phyloP scores from a whole-genome alignment of 2,329 filamentous ascomycete species.

The Nectriaceae sp. region DNA sequence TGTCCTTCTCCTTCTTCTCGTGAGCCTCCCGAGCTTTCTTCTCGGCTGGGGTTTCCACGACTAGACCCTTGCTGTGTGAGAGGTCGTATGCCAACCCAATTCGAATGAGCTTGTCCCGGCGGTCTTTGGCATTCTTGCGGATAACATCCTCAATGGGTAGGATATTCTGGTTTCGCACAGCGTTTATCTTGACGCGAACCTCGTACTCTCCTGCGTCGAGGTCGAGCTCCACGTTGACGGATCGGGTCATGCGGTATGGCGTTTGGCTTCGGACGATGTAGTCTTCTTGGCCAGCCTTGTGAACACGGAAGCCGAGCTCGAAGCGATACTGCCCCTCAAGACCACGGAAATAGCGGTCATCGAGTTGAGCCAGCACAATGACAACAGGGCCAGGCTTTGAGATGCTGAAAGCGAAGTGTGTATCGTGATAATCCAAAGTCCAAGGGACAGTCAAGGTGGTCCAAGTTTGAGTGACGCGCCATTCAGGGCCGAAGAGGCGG shows the following conservation, averaged over 20 bases:
- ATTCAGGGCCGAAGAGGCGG: slow-evolving; percentile 57
- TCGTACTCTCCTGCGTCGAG: slow-evolving; percentile 75
- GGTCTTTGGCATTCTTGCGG: slow-evolving; percentile 59
- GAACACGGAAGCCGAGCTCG: slow-evolving; percentile 55
- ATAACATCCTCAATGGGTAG: slow-evolving; percentile 67
- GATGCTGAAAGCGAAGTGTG: slow-evolving; percentile 53
- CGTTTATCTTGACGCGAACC: slow-evolving; percentile 74
- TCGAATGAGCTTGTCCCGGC: slow-evolving; percentile 71
- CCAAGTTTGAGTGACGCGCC: slow-evolving; percentile 51
- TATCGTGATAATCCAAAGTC: slow-evolving; percentile 56
- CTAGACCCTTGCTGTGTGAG: slow-evolving; percentile 65
- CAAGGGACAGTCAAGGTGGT: slow-evolving; percentile 57
- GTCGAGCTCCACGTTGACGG: slow-evolving; percentile 74
- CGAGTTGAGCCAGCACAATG: slow-evolving; percentile 58
- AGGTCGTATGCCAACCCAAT: slow-evolving; percentile 73
- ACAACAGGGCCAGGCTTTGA: slow-evolving; percentile 52
- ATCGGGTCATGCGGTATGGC: slow-evolving; percentile 66
- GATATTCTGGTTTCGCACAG: slow-evolving; percentile 55
- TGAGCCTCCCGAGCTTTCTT: slow-evolving; percentile 48
- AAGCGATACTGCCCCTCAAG: slow-evolving; percentile 59
- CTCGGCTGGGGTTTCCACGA: slow-evolving; percentile 51
- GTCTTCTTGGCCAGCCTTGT: slow-evolving; percentile 50
- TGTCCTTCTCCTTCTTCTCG: slow-evolving; percentile 44
- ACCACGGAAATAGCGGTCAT: slow-evolving; percentile 58
- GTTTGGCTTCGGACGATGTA: slow-evolving; percentile 57